Evolutionary conservation across 371 early-diverging fungal genomes (phyloP).

Genomic region (Chytridiales sp.): DNA sequence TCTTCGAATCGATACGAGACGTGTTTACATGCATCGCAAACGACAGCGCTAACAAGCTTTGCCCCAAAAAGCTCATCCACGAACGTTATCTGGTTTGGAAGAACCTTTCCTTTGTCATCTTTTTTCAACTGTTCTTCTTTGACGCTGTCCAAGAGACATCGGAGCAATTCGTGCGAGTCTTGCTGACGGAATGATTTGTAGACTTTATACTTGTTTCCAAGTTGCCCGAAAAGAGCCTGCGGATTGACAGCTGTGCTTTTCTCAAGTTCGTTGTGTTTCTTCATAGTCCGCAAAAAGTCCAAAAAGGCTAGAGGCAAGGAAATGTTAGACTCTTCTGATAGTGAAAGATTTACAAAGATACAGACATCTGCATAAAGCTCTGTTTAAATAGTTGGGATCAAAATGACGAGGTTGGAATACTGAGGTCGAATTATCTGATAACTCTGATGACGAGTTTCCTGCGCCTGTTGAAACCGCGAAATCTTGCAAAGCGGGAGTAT

Average conservation of each 20-base stretch:
- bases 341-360: neutral
- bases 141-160: conserved; percentile 60
- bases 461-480: conserved; percentile 8
- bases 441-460: neutral
- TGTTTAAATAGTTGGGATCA: conserved; percentile 3
- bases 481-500: conserved; percentile 26
- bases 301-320: conserved; percentile 14
- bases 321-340: neutral
- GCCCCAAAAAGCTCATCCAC: conserved; percentile 65
- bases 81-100: conserved; percentile 46
- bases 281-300: conserved; percentile 22
- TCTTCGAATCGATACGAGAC: conserved; percentile 56
- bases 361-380: neutral
- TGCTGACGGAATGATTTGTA: conserved; percentile 61
- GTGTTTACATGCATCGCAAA: conserved; percentile 60
- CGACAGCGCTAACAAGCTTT: conserved; percentile 57
- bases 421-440: neutral
- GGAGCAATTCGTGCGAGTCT: conserved; percentile 66
- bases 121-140: conserved; percentile 48
- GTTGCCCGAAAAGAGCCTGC: conserved; percentile 46
- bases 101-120: conserved; percentile 17
- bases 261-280: conserved; percentile 1
- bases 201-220: conserved; percentile 51
- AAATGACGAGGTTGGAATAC: neutral
- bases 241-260: conserved; percentile 45